Conservation (phyloP, 208 protist species). For the Balamuthia mandrillaris region DNA sequence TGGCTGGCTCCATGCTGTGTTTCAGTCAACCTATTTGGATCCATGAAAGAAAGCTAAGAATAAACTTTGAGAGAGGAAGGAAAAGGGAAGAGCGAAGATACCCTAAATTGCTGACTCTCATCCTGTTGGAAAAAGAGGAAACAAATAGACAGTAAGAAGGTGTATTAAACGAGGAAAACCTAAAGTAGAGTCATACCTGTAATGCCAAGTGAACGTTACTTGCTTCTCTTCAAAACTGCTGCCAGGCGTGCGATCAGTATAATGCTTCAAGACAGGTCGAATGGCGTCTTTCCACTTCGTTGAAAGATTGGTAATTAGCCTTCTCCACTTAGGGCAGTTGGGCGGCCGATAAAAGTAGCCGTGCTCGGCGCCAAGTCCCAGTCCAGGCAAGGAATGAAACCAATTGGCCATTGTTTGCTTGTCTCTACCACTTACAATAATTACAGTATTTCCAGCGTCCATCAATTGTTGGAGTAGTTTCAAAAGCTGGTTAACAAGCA, state of each 20-base stretch:
- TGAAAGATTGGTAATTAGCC: no score
- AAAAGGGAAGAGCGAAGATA: neutral
- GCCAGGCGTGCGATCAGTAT: slow-evolving; percentile 7
- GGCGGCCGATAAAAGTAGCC: slow-evolving; percentile 9
- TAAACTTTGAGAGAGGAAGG: no score
- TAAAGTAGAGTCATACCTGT: neutral
- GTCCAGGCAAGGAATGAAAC: neutral
- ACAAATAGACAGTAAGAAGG: neutral
- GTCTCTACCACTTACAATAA: slow-evolving; percentile 1
- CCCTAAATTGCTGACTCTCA: neutral
- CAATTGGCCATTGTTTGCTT: neutral
- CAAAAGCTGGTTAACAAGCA: no score
- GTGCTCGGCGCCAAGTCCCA: slow-evolving; percentile 1
- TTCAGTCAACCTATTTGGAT: no score
- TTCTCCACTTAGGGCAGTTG: neutral
- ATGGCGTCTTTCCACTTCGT: neutral
- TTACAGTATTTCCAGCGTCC: neutral
- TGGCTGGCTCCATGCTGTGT: neutral
- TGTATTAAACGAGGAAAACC: neutral
- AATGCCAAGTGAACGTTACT: slow-evolving; percentile 3
- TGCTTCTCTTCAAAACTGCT: slow-evolving; percentile 1
- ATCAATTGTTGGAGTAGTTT: neutral
- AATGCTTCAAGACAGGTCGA: neutral
- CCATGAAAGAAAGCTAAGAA: no score
- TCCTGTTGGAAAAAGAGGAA: neutral